Base-by-base conservation (phyloP, 2,329 filamentous ascomycete genomes). In the Fusarium sp. region DNA sequence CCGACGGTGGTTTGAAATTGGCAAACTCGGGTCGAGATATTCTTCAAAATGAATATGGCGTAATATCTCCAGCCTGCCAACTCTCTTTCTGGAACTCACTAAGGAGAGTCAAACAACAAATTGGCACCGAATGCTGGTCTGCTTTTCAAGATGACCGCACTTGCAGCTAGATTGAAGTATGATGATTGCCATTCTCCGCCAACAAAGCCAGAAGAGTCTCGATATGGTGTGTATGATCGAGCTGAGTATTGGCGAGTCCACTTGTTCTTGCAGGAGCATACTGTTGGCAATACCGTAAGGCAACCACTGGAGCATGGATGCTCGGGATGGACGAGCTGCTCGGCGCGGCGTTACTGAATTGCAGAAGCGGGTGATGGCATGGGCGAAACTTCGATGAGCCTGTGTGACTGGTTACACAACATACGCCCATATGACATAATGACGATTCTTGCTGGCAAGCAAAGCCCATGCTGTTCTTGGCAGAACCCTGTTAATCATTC, bases 311-410 rank as follows among this genome's bases (percentile, higher is more conserved):
- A 13, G 22, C 16, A 43, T 29, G 34, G n/a, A 4, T 15, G n/a
- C 20, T 29, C 34, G 49, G 49, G 15, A 53, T 18, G 24, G 41
- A 29, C 49, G 24, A 53, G 18, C n/a, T 61, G 29, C 15, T 60
- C 45, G 38, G 52, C 32, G 51, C 34, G 41, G 51, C 30, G 13
- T 55, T 38, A 51, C 44, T 56, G 52, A 58, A 53, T 63, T 69
- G 65, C 57, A 66, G 32, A 55, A 44, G 47, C 69, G 69, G 69
- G 54, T 72, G 69, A 71, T 71, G 69, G 61, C 69, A 71, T 72
- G 65, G 60, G 7, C 62, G 43, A 55, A 57, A 67, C 51, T 38
- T 69, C 65, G 69, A 71, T 71, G 61, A 66, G 60, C 38, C 54
- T 56, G 64, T 67, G 54, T 45, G 29, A 72, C 53, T 27, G 24